Base-by-base conservation (phyloP, 2,329 filamentous ascomycete species). In the Setomelanomma holmii region DNA sequence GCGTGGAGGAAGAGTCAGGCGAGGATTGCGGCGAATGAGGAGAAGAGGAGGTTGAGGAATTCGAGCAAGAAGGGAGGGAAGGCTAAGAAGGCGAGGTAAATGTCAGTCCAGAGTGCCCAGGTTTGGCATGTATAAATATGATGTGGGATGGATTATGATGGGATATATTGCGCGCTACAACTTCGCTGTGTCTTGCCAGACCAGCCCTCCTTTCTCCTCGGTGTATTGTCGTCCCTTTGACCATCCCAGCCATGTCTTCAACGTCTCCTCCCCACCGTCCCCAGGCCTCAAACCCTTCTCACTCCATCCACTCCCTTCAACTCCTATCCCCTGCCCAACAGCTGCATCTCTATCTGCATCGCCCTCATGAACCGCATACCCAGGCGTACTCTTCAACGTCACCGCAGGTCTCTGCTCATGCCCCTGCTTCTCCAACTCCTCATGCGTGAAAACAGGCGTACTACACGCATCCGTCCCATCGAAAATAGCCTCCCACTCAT, bases 401-500 rank as follows among this genome's bases (percentile, higher is more conserved):
- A 93, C 89, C 1, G 82, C 76, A 1, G 89, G 89, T 55, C 90
- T 76, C 76, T 91, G 89, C 60, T 92, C 89, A 40, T 87, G 86
- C 0, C 81, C 82, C 17, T 72, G 76, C n/a, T 71, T 59, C 66
- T 91, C 84, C 38, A 96, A 78, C 75, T 96, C 92, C 0, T 63
- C 67, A 60, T 91, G 90, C 27, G 86, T 87, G 36, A 96, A 78
- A 1, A 98, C 90, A 0, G 93, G 93, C n/a, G 90, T 91, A 58
- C 89, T 91, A 73, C 93, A 98, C 1, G 93, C 93, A 76, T 98
- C 93, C 0, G 90, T 95, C 10, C 89, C 90, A 71, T 96, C 90
- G 71, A 97, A 98, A 5, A 96, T 79, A 3, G 55, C 71, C 75
- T 96, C 93, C 93, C 93, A 98, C 71, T 96, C 88, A 0, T 75